Base-by-base conservation (phyloP, 177 flowering plant genomes). In the Telopea speciosissima region DNA sequence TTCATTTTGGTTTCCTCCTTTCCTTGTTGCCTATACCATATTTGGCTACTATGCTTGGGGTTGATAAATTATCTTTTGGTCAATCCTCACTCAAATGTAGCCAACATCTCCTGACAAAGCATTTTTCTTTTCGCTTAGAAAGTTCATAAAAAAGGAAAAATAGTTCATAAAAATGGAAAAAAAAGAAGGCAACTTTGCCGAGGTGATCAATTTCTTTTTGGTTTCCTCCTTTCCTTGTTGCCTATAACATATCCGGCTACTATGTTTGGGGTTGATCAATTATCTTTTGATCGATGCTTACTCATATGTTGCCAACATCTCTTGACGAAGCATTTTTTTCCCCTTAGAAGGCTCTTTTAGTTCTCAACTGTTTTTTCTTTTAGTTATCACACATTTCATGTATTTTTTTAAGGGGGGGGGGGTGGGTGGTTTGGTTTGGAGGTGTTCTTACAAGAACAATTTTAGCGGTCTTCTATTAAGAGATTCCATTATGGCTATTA, bases 101-200 rank as follows among this genome's bases (percentile, higher is more conserved):
- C 54, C 54, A 45, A 45, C 54, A 45, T 45, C 19, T 45, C 19
- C 17, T 45, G 19, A 12, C 54, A 45, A 45, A 16, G 4, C 54
- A 45, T 33, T 33, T 33, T 33, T 33, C 40, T 33, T 33, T 33
- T 7, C 5, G 3, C 0, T 33, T 33, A 7, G 40, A 3, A 33
- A 33, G 40, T 7, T 33, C 40, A 33, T 33, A 3, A 33, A 33
- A 33, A 33, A 33, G 33, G 33, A 5, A 5, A 31, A 5, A 5
- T 2, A 5, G 33, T n/a, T n/a, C n/a, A n/a, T n/a, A n/a, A n/a
- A n/a, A n/a, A 5, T 2, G 40, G 40, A 7, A 26, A 26, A 26
- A 26, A 26, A 26, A 26, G 40, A 33, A 11, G 85, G 84, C 88
- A 83, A 82, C 89, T 87, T 87, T 87, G 84, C 87, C 89, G 80